Evolutionary conservation across 495 filamentous ascomycete genomes (phyloP).

Genomic region (Penicillium canescens): DNA sequence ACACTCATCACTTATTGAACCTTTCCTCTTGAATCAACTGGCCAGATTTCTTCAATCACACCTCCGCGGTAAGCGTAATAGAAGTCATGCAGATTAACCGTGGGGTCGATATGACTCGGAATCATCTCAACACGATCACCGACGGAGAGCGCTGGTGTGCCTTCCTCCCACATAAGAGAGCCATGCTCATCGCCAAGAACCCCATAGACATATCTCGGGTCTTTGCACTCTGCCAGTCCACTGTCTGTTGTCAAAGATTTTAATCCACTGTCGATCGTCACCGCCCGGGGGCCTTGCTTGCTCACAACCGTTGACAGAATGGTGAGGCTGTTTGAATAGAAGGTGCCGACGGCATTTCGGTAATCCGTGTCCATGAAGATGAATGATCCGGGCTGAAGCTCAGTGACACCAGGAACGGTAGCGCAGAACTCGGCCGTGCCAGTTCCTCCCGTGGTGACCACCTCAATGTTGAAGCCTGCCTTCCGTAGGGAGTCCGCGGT

Average conservation of each 20-base stretch:
- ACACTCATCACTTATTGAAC: constrained; percentile 24
- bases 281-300: constrained; percentile 31
- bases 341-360: constrained; percentile 37
- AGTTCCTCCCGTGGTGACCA: constrained; percentile 38
- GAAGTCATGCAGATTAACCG: constrained; percentile 39
- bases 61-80: constrained; percentile 36
- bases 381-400: constrained; percentile 42
- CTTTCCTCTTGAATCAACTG: constrained; percentile 39
- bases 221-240: constrained; percentile 39
- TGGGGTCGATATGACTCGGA: constrained; percentile 42
- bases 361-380: constrained; percentile 47
- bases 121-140: constrained; percentile 40
- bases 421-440: constrained; percentile 42
- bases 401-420: constrained; percentile 37
- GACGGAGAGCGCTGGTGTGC: constrained; percentile 22
- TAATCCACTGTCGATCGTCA: constrained; percentile 37
- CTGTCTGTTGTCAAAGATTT: constrained; percentile 43
- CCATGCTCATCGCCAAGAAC: constrained; percentile 42
- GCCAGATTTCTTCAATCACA: constrained; percentile 39
- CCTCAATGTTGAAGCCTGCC: constrained; percentile 32
- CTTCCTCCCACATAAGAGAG: constrained; percentile 32
- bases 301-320: constrained; percentile 37
- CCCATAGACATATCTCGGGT: constrained; percentile 30
- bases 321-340: constrained; percentile 38
- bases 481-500: constrained; percentile 29